These are phyloP conservation scores for Coniochaeta prunicola DNA, from an alignment of 2,329 filamentous ascomycete species.

Conservation along the genomic window DNA sequence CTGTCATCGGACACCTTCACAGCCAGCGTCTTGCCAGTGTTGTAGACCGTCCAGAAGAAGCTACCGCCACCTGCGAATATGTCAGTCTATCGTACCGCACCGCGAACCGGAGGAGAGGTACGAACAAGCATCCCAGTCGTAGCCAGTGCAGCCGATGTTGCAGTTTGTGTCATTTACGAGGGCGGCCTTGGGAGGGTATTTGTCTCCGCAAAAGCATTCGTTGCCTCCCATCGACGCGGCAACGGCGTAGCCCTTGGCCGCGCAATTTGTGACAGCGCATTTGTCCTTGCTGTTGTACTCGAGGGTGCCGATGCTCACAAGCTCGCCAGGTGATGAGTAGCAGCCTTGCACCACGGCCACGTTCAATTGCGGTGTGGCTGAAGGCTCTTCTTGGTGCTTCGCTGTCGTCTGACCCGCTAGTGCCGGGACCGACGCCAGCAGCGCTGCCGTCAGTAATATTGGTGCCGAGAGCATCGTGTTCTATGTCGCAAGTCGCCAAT, in stretches of 20 bases:
- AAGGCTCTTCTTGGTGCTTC: conserved; percentile 27
- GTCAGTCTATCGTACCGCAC: conserved; percentile 7
- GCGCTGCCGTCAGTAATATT: conserved; percentile 6
- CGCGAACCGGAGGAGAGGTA: conserved; percentile 19
- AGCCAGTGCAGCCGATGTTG: conserved; percentile 59
- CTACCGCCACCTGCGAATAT: conserved; percentile 46
- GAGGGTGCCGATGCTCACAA: conserved; percentile 16
- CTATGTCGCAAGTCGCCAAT: neutral
- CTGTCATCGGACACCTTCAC: conserved; percentile 24
- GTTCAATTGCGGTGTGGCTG: conserved; percentile 26
- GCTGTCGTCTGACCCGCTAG: conserved; percentile 5
- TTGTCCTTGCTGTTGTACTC: conserved; percentile 31
- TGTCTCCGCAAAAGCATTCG: conserved; percentile 67
- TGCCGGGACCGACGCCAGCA: conserved; percentile 7
- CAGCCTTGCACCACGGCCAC: conserved; percentile 42
- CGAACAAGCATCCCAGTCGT: conserved; percentile 54
- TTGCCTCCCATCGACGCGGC: conserved; percentile 54
- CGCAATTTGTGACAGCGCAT: conserved; percentile 33
- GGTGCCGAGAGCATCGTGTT: neutral
- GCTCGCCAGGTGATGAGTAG: conserved; percentile 35
- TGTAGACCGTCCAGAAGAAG: conserved; percentile 39
- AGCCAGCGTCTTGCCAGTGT: conserved; percentile 37
- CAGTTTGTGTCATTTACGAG: conserved; percentile 55
- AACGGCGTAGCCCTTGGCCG: conserved; percentile 37
- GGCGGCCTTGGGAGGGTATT: conserved; percentile 51